These are phyloP conservation scores for Chalciporus piperatus DNA, from an alignment of 768 basidiomycete genomes.

Conservation along the genomic window DNA sequence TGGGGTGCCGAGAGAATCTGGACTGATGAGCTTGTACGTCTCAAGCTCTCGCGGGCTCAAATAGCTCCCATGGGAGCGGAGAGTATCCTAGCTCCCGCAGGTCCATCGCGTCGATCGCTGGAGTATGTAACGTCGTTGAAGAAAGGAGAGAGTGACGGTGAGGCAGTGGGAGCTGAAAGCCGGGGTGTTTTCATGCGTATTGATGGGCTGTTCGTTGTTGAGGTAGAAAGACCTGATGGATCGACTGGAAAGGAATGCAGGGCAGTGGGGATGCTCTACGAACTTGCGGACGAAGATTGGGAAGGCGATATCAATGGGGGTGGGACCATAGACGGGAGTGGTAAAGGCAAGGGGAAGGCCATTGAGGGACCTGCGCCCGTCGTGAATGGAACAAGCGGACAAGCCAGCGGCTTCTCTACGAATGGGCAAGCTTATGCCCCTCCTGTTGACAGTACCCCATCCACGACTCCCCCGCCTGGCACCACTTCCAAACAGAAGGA, in stretches of 20 bases:
- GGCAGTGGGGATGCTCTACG: conserved; percentile 72
- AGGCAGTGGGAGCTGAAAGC: conserved; percentile 24
- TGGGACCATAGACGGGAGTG: conserved; percentile 6
- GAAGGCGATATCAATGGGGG: conserved; percentile 29
- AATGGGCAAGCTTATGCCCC: conserved; percentile 18
- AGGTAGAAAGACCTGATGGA: conserved; percentile 44
- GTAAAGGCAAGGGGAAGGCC: conserved; percentile 34
- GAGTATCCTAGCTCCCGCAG: conserved; percentile 59
- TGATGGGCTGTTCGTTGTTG: conserved; percentile 62
- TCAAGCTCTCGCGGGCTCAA: conserved; percentile 65
- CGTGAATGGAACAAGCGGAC: conserved; percentile 5
- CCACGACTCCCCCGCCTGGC: conserved; percentile 16
- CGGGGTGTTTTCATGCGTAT: conserved; percentile 73
- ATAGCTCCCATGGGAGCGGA: conserved; percentile 65
- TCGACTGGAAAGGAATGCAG: conserved; percentile 53
- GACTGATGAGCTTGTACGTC: conserved; percentile 78
- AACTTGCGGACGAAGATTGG: conserved; percentile 76
- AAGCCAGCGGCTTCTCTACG: background rate
- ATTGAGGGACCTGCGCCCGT: conserved; percentile 17
- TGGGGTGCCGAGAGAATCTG: conserved; percentile 90
- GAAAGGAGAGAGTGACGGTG: conserved; percentile 3
- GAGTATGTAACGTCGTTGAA: conserved; percentile 26
- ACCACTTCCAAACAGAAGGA: conserved; percentile 11
- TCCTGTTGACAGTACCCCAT: conserved; percentile 14
- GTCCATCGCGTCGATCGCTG: conserved; percentile 39